Percentiles rank a stretch among this genome's conserved stretches.
phyloP scores from a whole-genome alignment of 2,329 filamentous ascomycete species.

The Ophiognomonia clavigignenti-juglandacearum region DNA sequence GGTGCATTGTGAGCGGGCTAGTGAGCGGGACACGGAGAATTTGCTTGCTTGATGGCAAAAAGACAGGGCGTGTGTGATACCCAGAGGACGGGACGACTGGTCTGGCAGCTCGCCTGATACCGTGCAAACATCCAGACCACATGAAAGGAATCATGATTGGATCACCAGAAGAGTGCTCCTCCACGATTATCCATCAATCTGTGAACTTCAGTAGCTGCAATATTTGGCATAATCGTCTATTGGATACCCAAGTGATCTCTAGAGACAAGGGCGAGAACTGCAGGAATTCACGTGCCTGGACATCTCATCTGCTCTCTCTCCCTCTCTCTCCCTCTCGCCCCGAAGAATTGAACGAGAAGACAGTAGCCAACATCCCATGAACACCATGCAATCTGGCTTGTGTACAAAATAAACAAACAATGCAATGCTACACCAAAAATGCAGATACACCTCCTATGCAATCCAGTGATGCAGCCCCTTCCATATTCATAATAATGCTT shows the following conservation, averaged over 20 bases:
- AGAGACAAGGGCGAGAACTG: background rate
- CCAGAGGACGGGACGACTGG: constrained; percentile 4
- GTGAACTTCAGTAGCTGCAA: background rate
- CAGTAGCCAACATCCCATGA: background rate
- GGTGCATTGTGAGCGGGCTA: background rate
- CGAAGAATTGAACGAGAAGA: background rate
- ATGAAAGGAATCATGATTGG: too few relatives aligned
- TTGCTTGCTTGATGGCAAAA: background rate
- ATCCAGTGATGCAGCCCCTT: too few relatives aligned
- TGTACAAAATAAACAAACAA: constrained; percentile 13
- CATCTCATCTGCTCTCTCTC: background rate
- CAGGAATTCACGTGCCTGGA: background rate
- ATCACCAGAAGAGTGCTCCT: too few relatives aligned
- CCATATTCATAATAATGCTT: too few relatives aligned
- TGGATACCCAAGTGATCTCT: background rate
- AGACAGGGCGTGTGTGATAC: constrained; percentile 5
- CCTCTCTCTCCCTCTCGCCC: background rate
- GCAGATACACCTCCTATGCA: too few relatives aligned
- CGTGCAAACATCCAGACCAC: too few relatives aligned
- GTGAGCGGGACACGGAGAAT: background rate
- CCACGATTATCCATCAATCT: too few relatives aligned
- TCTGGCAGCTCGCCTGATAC: too few relatives aligned
- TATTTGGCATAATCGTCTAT: background rate
- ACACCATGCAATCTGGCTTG: constrained; percentile 15
- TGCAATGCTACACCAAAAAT: constrained; percentile 1